Percentiles rank a stretch among this genome's conserved stretches.
phyloP scores from a whole-genome alignment of 768 basidiomycete genomes.

The Calocera viscosa region DNA sequence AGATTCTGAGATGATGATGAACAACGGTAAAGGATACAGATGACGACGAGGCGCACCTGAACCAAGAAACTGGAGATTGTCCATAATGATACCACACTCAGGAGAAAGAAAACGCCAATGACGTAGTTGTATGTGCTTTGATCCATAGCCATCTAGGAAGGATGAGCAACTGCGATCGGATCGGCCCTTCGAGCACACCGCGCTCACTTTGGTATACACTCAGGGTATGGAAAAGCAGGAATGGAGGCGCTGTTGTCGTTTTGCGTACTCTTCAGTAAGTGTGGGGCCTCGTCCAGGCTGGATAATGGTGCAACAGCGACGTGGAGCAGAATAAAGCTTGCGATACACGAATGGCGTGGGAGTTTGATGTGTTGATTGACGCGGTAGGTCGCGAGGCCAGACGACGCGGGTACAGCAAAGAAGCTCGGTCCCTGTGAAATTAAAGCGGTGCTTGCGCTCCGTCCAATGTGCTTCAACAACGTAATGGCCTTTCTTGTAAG shows the following conservation, averaged over 20 bases:
- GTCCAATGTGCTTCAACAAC: background rate
- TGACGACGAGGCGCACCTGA: constrained; percentile 38
- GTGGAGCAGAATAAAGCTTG: background rate
- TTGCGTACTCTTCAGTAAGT: no score
- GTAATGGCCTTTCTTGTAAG: no score
- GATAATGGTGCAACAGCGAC: background rate
- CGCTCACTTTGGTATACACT: no score
- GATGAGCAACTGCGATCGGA: background rate
- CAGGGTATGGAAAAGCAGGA: no score
- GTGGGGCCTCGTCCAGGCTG: no score
- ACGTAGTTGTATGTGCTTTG: constrained; percentile 28
- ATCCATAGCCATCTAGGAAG: background rate
- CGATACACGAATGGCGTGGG: no score
- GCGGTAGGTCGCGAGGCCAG: background rate
- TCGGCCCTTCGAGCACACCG: no score
- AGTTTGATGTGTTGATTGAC: background rate
- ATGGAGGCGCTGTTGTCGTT: no score
- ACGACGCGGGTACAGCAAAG: background rate
- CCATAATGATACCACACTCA: constrained; percentile 76
- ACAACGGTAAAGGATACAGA: background rate
- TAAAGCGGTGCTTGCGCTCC: background rate
- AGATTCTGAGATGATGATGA: constrained; percentile 27
- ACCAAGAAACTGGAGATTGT: constrained; percentile 79
- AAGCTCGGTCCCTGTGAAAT: no score
- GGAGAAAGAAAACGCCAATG: constrained; percentile 54